Base-by-base conservation (phyloP, 2,329 filamentous ascomycete species). In the Eutypa lata region DNA sequence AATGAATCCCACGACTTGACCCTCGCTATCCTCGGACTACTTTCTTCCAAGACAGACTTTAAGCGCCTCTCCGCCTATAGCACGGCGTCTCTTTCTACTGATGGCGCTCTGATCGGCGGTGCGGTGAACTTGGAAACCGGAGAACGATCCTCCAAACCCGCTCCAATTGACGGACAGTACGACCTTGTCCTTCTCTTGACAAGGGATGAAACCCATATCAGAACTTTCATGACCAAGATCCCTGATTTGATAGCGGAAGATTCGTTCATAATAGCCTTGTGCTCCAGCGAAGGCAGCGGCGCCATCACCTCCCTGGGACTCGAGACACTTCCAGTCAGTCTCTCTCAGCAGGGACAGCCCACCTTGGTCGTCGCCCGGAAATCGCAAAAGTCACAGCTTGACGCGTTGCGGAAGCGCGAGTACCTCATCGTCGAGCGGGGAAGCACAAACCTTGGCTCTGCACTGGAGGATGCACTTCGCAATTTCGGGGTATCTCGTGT, bases 161-260 rank as follows among this genome's bases (percentile, higher is more conserved):
- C 37, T 14, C 24, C 51, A 14, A n/a, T n/a, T 7, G 31, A 26
- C 8, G 3, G 14, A 2, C 8, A n/a, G 8, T 53, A 35, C 14
- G 53, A 55, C 44, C 26, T 55, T 16, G 13, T 55, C 7, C 24
- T 55, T 2, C 19, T 50, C 22, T n/a, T n/a, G n/a, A n/a, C 43
- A 10, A 22, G 7, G 11, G n/a, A 46, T 46, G 43, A 19, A 7
- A 7, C 43, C 37, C 42, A 22, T 35, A 18, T 4, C 50, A 16
- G 47, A 38, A 21, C n/a, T n/a, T n/a, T n/a, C n/a, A n/a, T n/a
- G 47, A 31, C 22, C 22, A 16, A 8, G n/a, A 43, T 52, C 10
- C 6, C 16, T 4, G 16, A 50, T 13, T 22, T 52, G n/a, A 38
- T 11, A n/a, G 21, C 44, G 2, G 8, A 18, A 6, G 4, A 4